Evolutionary conservation across 257 asterid genomes (phyloP).

Genomic region (Capsicum chinense): DNA sequence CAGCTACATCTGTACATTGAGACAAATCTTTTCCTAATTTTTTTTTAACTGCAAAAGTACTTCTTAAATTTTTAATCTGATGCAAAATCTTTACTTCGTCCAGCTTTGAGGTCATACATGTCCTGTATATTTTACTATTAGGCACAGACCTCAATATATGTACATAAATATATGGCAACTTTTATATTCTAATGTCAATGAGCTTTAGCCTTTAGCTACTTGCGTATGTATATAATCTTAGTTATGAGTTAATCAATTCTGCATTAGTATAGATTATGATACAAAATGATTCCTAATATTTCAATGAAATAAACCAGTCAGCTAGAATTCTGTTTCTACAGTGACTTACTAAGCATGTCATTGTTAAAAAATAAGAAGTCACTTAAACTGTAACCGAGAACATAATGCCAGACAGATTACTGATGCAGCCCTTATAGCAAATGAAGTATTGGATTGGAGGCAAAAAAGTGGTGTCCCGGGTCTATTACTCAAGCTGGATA

Average conservation of each 20-base stretch:
- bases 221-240: not conserved
- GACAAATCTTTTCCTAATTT: not conserved
- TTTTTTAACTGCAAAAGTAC: not conserved
- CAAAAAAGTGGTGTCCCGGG: too few relatives aligned
- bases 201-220: not conserved
- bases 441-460: too few relatives aligned
- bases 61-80: not conserved
- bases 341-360: constrained; percentile 2
- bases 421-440: too few relatives aligned
- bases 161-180: not conserved
- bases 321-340: constrained; percentile 6
- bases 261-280: not conserved
- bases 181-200: not conserved
- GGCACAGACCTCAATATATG: not conserved
- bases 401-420: not conserved
- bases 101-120: constrained; percentile 8
- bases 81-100: not conserved
- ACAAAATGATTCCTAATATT: constrained; percentile 7
- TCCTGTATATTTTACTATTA: not conserved
- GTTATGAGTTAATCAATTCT: not conserved
- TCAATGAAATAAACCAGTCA: not conserved
- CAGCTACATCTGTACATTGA: not conserved
- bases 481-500: too few relatives aligned
- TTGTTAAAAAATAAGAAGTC: not conserved
- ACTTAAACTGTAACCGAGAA: constrained; percentile 10